A percentile compares a stretch with the other conserved stretches of the same genome.
Evolutionary conservation across 2,329 filamentous ascomycete genomes (phyloP).

Genomic region (Stemphylium vesicarium): DNA sequence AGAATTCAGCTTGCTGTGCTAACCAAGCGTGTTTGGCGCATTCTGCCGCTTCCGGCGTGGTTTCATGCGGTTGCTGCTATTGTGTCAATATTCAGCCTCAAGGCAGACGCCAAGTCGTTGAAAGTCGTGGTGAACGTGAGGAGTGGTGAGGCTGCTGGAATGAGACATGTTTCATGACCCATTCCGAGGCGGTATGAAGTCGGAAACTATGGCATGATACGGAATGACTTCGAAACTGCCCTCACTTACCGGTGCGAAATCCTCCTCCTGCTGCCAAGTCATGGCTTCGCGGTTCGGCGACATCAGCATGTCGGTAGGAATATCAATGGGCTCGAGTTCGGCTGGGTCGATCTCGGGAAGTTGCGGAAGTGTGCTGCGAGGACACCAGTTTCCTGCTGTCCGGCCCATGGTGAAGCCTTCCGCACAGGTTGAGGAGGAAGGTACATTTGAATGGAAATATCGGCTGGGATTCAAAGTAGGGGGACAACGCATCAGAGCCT

Average conservation of each 20-base stretch:
- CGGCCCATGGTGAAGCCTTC: constrained; percentile 9
- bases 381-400: constrained; percentile 1
- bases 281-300: constrained; percentile 5
- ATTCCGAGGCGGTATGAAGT: background rate
- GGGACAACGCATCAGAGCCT: background rate
- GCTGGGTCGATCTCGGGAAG: background rate
- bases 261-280: constrained; percentile 31
- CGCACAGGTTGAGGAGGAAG: background rate
- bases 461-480: background rate
- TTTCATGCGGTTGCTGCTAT: constrained; percentile 9
- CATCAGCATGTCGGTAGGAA: background rate
- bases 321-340: background rate
- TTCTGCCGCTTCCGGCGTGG: background rate
- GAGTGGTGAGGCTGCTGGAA: background rate
- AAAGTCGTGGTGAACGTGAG: background rate
- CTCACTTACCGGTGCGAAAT: constrained; percentile 25
- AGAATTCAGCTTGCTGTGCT: constrained; percentile 10
- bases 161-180: background rate
- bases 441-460: background rate
- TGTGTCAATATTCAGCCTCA: background rate
- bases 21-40: background rate
- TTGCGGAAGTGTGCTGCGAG: constrained; percentile 1
- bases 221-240: background rate
- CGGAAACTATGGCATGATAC: background rate
- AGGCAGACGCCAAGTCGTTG: background rate